Evolutionary conservation across 2,329 filamentous ascomycete genomes (phyloP), one percentile per base, ranked within the genome.

Genomic region (Aspergillus jensenii): DNA sequence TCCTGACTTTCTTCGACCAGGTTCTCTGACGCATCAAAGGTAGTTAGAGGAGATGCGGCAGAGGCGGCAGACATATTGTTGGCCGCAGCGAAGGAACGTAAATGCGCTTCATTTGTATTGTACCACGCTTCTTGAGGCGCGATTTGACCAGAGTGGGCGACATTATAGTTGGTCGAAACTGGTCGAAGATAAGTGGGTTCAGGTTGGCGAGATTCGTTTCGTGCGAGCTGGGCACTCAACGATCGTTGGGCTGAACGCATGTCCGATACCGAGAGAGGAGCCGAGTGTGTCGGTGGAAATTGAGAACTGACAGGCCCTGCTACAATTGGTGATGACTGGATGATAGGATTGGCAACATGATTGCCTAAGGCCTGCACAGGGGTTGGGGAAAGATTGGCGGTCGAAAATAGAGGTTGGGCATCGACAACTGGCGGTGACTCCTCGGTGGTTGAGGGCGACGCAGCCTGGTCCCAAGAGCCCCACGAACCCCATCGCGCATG

Each of bases 401-500:
- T 19, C 58, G 64, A 53, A 45, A 65, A 56, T 58, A 59, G 41
- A 9, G 59, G 62, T 12, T 66, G 64, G 19, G 47, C 48, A 19
- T 55, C 49, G 17, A 64, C 58, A 8, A 58, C 58, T 4, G 60
- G 58, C 9, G 68, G 64, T 2, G 69, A 73, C 9, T 65, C 67
- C 1, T 62, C 66, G 6, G 70, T 67, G 21, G 63, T 56, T 15
- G 70, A 65, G 6, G 73, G 71, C 3, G 73, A 74, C 56, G 68
- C 53, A 19, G 68, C 62, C 63, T 70, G 68, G 61, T 74, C 82
- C 53, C 83, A 76, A 2, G 72, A 70, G 11, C 74, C 74, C 83
- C 88, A 92, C 2, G 83, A 84, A 1, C 91, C 91, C 74, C 90
- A 96, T 74, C 89, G 93, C 45, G 85, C 81, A 68, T 96, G 90